A percentile compares a stretch with the other conserved stretches of the same genome.
Evolutionary conservation across 148 eudicot species (phyloP).

Genomic region (Rhododendron ovatum): DNA sequence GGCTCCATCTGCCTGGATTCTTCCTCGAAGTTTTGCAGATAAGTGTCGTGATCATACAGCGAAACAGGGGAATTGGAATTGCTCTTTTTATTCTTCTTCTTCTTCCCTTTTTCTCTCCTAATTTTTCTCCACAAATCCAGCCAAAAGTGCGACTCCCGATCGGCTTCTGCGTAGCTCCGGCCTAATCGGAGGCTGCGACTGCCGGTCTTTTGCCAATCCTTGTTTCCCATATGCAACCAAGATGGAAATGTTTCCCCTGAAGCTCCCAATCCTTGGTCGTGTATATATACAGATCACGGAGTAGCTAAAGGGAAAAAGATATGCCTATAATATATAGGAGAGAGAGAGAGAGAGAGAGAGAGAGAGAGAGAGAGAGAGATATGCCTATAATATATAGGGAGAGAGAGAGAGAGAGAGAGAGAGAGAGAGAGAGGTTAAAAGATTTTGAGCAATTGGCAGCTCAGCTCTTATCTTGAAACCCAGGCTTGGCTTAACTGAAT

Average conservation of each 20-base stretch:
- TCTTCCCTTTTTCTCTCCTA: neutral
- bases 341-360: neutral
- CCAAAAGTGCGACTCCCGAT: neutral
- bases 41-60: conserved; percentile 36
- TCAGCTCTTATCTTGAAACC: neutral
- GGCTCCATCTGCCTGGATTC: conserved; percentile 34
- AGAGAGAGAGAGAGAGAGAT: neutral
- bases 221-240: neutral
- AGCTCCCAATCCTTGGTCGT: neutral
- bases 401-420: neutral
- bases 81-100: neutral
- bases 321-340: neutral
- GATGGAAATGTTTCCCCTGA: neutral
- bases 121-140: neutral
- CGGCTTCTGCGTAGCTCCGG: conserved; percentile 5
- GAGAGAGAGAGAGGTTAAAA: neutral
- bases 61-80: conserved; percentile 1
- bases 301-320: neutral
- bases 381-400: neutral
- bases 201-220: conserved; percentile 1
- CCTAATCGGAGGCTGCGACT: neutral
- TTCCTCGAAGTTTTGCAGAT: conserved; percentile 50
- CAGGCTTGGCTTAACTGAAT: neutral
- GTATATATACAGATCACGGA: neutral
- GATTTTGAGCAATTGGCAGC: neutral